These are phyloP conservation scores for Elongisporangium undulatum DNA, from an alignment of 352 stramenopile species.

Conservation along the genomic window DNA sequence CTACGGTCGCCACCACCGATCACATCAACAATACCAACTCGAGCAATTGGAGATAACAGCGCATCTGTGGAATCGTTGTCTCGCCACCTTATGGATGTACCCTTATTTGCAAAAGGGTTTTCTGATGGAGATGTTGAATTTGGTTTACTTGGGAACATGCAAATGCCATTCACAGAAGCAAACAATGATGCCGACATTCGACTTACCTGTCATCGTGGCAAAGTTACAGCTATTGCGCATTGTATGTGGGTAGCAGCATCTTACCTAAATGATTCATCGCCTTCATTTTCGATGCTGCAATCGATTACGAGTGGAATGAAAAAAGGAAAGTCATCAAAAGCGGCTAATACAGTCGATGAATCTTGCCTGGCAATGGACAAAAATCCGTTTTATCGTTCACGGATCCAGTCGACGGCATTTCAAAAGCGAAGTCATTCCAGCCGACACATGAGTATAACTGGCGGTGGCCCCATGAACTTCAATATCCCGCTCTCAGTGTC, in stretches of 20 bases:
- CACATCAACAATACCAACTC: background rate
- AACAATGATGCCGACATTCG: slow-evolving; percentile 6
- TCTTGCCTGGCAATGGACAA: slow-evolving; percentile 42
- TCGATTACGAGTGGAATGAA: background rate
- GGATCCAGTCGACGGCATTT: slow-evolving; percentile 27
- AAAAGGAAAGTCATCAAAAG: background rate
- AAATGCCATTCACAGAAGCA: slow-evolving; percentile 3
- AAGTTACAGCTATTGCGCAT: slow-evolving; percentile 43
- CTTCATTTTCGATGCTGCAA: background rate
- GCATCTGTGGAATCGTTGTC: slow-evolving; percentile 5
- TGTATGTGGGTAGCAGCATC: slow-evolving; percentile 23
- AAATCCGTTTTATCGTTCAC: slow-evolving; percentile 60
- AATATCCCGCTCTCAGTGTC: slow-evolving; percentile 7
- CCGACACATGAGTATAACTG: slow-evolving; percentile 23
- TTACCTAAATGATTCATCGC: background rate
- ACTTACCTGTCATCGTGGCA: slow-evolving; percentile 32
- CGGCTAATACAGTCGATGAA: slow-evolving; percentile 11
- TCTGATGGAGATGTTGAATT: slow-evolving; percentile 43
- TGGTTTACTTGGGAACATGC: slow-evolving; percentile 22
- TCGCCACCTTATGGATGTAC: slow-evolving; percentile 54
- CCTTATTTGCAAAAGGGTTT: slow-evolving; percentile 43
- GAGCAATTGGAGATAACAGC: background rate
- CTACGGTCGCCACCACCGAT: slow-evolving; percentile 4
- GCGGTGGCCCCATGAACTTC: background rate
- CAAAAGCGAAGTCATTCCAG: slow-evolving; percentile 24